Evolutionary conservation across 345 rosid genomes (phyloP).

Genomic region (Euphorbia tirucalli): DNA sequence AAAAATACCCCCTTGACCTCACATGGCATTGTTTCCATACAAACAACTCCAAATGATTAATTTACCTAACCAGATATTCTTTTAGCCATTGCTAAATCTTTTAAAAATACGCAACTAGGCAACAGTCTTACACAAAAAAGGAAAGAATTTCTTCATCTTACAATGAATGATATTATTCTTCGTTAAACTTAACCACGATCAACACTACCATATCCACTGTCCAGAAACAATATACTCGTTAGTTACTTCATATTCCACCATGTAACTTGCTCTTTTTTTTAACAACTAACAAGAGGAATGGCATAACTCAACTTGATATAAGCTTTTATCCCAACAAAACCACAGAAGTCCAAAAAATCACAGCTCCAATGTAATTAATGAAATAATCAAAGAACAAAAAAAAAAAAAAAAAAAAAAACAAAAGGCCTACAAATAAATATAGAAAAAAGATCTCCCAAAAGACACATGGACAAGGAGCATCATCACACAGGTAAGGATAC

Average conservation of each 20-base stretch:
- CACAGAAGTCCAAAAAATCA: neutral
- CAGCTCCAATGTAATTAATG: neutral
- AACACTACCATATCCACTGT: neutral
- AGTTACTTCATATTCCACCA: neutral
- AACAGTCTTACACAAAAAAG: neutral
- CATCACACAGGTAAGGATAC: too few species aligned
- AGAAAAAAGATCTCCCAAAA: too few species aligned
- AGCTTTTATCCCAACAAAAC: neutral
- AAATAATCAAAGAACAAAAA: too few species aligned
- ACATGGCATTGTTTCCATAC: too few species aligned
- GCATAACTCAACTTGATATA: neutral
- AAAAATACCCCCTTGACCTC: neutral
- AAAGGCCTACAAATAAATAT: too few species aligned
- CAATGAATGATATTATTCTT: neutral
- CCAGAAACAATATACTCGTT: neutral
- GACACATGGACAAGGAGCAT: neutral
- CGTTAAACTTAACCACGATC: neutral
- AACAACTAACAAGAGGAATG: neutral
- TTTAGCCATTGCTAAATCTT: neutral
- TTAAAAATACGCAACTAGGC: neutral
- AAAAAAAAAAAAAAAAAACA: too few species aligned
- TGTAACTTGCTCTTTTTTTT: neutral
- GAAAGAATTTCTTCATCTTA: neutral
- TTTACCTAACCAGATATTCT: neutral
- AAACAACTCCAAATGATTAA: too few species aligned